These are phyloP conservation scores for Cyclospora cayetanensis DNA, from an alignment of 169 alveolate species.

Conservation along the genomic window DNA sequence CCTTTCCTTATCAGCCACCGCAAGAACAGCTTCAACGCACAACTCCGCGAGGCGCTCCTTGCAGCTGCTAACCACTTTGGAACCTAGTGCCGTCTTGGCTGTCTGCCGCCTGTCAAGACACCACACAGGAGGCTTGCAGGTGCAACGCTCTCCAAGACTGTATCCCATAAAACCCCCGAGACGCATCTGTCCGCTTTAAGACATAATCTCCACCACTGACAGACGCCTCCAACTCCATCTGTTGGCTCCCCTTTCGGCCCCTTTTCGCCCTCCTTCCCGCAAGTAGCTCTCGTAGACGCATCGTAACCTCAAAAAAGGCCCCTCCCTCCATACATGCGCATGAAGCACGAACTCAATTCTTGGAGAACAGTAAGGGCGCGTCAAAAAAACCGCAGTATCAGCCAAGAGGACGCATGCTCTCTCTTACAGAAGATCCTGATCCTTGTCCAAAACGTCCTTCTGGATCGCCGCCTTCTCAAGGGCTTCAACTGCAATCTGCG, in stretches of 20 bases:
- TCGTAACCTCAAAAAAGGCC: no score
- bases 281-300: no score
- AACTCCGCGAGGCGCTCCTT: conserved; percentile 79
- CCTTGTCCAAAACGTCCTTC: conserved; percentile 81
- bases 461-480: conserved; percentile 92
- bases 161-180: no score
- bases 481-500: conserved; percentile 93
- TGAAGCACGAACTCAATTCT: background rate
- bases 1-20: conserved; percentile 97
- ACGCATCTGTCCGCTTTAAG: no score
- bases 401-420: background rate
- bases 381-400: background rate
- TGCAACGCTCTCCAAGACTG: no score
- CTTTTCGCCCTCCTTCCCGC: no score
- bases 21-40: conserved; percentile 97
- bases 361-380: background rate
- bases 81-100: conserved; percentile 97
- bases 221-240: no score
- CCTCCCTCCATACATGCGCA: background rate
- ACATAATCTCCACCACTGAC: no score
- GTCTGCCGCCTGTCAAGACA: conserved; percentile 85
- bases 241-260: no score
- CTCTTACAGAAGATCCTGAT: conserved; percentile 78
- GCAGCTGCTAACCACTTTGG: conserved; percentile 92
- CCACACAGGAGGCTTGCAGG: no score